A percentile compares a stretch with the other conserved stretches of the same genome.
Evolutionary conservation across 1,284 basidiomycete genomes (phyloP).

Genomic region (Trichosporon inkin): DNA sequence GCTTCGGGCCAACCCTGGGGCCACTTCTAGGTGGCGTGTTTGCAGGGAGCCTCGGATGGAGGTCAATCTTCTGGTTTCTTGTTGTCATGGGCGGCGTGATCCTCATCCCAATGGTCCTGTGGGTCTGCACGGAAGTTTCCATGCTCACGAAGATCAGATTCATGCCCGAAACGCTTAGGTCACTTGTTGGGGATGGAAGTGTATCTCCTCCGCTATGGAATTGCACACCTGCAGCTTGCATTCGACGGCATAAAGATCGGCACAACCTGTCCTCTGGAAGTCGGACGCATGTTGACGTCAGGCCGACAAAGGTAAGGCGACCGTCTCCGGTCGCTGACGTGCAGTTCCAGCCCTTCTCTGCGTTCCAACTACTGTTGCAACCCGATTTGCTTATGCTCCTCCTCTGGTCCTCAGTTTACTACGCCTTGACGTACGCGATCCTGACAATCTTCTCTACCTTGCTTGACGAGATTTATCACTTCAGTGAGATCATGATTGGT

Average conservation of each 20-base stretch:
- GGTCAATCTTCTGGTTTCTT: constrained; percentile 29
- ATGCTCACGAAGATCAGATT: constrained; percentile 18
- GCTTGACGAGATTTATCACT: constrained; percentile 31
- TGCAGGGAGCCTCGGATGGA: constrained; percentile 10
- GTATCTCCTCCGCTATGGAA: constrained; percentile 33
- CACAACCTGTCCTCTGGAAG: not conserved
- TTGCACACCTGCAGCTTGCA: constrained; percentile 27
- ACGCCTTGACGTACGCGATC: constrained; percentile 38
- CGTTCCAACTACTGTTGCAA: constrained; percentile 33
- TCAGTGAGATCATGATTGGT: constrained; percentile 37
- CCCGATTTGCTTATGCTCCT: constrained; percentile 39
- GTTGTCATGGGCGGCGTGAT: constrained; percentile 23
- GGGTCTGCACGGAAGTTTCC: not conserved
- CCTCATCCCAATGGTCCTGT: constrained; percentile 26
- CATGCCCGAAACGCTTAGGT: constrained; percentile 42
- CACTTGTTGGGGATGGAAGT: constrained; percentile 39
- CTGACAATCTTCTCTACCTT: constrained; percentile 41
- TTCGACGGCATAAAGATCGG: constrained; percentile 25
- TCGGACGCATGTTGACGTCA: not conserved
- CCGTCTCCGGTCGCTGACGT: not conserved
- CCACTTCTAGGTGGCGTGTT: constrained; percentile 37
- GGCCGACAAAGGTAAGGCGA: not conserved
- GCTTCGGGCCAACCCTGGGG: constrained; percentile 38
- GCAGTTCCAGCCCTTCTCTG: constrained; percentile 35
- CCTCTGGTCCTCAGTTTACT: constrained; percentile 34